A percentile compares a stretch with the other conserved stretches of the same genome.
These are phyloP conservation scores for Colletotrichum lupini DNA, from an alignment of 2,329 filamentous ascomycete species.

Conservation along the genomic window DNA sequence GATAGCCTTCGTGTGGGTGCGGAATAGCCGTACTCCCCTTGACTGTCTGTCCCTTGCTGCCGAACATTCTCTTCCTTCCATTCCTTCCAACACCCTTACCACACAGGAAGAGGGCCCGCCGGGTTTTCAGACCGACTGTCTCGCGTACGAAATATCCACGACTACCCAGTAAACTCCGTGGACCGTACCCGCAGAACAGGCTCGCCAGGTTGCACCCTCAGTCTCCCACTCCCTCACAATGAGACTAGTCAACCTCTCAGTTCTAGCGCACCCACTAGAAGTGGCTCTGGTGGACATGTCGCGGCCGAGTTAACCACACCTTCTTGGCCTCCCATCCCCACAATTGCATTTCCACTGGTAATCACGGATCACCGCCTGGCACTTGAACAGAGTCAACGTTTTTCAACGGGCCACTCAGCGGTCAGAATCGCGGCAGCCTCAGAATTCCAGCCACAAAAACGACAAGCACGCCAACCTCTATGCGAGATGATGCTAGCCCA, in stretches of 20 bases:
- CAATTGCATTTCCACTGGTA: constrained; percentile 15
- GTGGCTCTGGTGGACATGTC: constrained; percentile 16
- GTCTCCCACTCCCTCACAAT: constrained; percentile 18
- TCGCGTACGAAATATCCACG: constrained; percentile 1
- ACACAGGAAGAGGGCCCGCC: constrained; percentile 14
- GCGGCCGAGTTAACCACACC: constrained; percentile 19
- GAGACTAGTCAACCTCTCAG: constrained; percentile 9
- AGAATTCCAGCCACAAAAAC: constrained; percentile 27
- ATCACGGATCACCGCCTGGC: constrained; percentile 31
- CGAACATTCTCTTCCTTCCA: constrained; percentile 27
- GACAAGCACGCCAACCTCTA: constrained; percentile 14
- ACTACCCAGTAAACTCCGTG: too few species aligned
- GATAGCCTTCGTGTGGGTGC: too few species aligned
- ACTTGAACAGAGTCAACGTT: constrained; percentile 13
- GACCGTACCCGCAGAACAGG: constrained; percentile 24
- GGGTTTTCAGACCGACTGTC: constrained; percentile 10
- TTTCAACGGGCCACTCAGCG: constrained; percentile 18
- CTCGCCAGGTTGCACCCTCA: constrained; percentile 28
- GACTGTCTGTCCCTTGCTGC: constrained; percentile 26
- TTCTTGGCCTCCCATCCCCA: constrained; percentile 21
- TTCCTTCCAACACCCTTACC: constrained; percentile 17
- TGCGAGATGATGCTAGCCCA: constrained; percentile 19
- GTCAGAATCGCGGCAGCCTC: constrained; percentile 21
- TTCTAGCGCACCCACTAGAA: constrained; percentile 27
- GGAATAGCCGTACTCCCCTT: too few species aligned